Percentiles rank a stretch among this genome's conserved stretches.
Conservation (phyloP, 106 monocot genomes). For the Agapanthus africanus region DNA sequence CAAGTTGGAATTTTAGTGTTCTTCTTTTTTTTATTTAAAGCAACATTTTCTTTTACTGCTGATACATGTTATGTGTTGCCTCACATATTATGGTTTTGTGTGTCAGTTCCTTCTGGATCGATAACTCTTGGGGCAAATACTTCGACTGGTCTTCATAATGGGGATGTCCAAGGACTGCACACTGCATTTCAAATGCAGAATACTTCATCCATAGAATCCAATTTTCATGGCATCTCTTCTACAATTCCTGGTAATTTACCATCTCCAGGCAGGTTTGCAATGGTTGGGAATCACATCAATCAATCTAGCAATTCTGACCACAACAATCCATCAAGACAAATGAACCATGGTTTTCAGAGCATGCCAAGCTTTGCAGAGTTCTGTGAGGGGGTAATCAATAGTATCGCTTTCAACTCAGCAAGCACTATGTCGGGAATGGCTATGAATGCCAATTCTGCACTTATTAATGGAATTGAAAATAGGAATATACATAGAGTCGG, state of each 20-base stretch:
- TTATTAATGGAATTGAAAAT: slow-evolving; percentile 30
- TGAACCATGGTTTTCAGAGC: slow-evolving; percentile 48
- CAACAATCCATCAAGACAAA: slow-evolving; percentile 46
- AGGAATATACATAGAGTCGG: slow-evolving; percentile 32
- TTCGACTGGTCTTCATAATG: slow-evolving; percentile 36
- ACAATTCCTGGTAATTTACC: slow-evolving; percentile 32
- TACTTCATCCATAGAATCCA: slow-evolving; percentile 25
- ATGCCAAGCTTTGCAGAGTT: slow-evolving; percentile 43
- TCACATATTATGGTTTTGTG: slow-evolving; percentile 1
- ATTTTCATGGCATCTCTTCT: slow-evolving; percentile 32
- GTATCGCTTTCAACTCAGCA: slow-evolving; percentile 37
- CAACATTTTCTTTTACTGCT: background rate
- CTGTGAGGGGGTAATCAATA: slow-evolving; percentile 25
- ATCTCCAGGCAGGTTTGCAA: slow-evolving; percentile 26
- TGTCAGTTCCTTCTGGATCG: slow-evolving; percentile 30
- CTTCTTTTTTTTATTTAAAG: background rate
- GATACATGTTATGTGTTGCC: background rate
- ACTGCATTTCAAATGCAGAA: slow-evolving; percentile 30
- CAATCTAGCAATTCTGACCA: slow-evolving; percentile 30
- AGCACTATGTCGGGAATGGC: slow-evolving; percentile 39
- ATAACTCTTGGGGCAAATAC: slow-evolving; percentile 21
- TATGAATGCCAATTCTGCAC: slow-evolving; percentile 35
- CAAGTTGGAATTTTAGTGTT: background rate
- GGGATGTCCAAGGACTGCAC: slow-evolving; percentile 17
- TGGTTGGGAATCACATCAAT: slow-evolving; percentile 26